Base-by-base conservation (phyloP, 495 filamentous ascomycete genomes). In the Aspergillus nanangensis region DNA sequence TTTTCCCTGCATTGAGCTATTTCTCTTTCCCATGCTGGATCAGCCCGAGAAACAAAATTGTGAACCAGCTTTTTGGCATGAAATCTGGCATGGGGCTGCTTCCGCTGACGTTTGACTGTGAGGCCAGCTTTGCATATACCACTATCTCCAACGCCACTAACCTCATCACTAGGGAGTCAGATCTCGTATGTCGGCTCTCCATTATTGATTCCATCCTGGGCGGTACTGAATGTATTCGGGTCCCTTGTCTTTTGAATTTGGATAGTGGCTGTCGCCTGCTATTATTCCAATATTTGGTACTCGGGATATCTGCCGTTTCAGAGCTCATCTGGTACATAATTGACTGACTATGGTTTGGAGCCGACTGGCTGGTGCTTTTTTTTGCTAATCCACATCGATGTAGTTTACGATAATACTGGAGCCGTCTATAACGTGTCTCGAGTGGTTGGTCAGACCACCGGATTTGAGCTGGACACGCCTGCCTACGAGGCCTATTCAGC, bases 1-100 rank as follows among this genome's bases (percentile, higher is more conserved):
- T 93, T 37, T 78, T 91, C 62, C 86, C 87, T 3, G 86, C 86
- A 3, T 69, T 93, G 48, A 88, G 85, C 62, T 89, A 89, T 55
- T 93, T 94, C 69, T 91, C 75, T 58, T 84, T 90, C 24, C 63
- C 88, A 27, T 91, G 86, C 5, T 94, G 88, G 88, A 88, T 92
- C 54, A 80, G 79, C 0, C 88, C 88, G 1, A 70, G 85, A 20
- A 90, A 82, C 53, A 79, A 84, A 19, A 78, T 90, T 5, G 67
- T 92, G 23, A 84, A 88, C 19, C 91, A 92, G 57, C 58, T 93
- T 51, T 91, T 92, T 48, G 88, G 88, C 8, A 82, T 90, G 33
- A 66, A 75, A 20, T 88, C 85, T 3, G 88, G 88, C 21, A 71
- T 94, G 45, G 88, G 88, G 1, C 60, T 94, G 9, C 82, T 90